Conservation (phyloP, 2,329 filamentous ascomycete genomes). For the Colletotrichum echinochloae region DNA sequence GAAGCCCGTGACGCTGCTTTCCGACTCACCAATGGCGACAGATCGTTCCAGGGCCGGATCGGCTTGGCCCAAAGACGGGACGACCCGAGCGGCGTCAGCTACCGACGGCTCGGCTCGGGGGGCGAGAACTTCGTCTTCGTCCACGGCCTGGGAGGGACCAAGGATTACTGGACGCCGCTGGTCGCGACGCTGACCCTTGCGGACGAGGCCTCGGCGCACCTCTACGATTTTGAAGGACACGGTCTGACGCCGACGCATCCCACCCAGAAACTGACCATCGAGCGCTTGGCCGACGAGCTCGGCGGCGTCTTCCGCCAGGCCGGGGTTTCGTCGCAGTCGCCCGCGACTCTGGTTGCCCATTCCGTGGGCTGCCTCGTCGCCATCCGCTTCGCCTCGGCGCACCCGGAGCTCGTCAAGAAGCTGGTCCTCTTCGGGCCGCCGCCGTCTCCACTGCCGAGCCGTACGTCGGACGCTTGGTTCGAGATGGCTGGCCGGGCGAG, state of each 20-base stretch:
- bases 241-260: conserved; percentile 65
- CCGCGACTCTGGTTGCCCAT: conserved; percentile 61
- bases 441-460: conserved; percentile 56
- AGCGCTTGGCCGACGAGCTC: conserved; percentile 58
- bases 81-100: conserved; percentile 51
- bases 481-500: conserved; percentile 56
- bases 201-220: conserved; percentile 51
- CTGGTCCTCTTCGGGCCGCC: conserved; percentile 62
- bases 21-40: conserved; percentile 38
- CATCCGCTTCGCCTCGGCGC: conserved; percentile 52
- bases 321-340: conserved; percentile 45
- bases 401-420: conserved; percentile 55
- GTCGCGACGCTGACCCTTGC: conserved; percentile 50
- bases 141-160: conserved; percentile 65
- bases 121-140: conserved; percentile 59
- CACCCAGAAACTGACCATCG: conserved; percentile 55
- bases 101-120: conserved; percentile 48
- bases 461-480: conserved; percentile 45
- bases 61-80: conserved; percentile 52
- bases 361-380: conserved; percentile 64
- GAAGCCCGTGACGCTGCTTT: conserved; percentile 3
- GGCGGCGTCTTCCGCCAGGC: conserved; percentile 51
- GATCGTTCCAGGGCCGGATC: conserved; percentile 36
- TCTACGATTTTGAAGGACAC: conserved; percentile 68
- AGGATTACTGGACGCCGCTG: conserved; percentile 59